These are phyloP conservation scores for Aristolochia contorta DNA, from an alignment of 164 flowering plant genomes.

Conservation along the genomic window DNA sequence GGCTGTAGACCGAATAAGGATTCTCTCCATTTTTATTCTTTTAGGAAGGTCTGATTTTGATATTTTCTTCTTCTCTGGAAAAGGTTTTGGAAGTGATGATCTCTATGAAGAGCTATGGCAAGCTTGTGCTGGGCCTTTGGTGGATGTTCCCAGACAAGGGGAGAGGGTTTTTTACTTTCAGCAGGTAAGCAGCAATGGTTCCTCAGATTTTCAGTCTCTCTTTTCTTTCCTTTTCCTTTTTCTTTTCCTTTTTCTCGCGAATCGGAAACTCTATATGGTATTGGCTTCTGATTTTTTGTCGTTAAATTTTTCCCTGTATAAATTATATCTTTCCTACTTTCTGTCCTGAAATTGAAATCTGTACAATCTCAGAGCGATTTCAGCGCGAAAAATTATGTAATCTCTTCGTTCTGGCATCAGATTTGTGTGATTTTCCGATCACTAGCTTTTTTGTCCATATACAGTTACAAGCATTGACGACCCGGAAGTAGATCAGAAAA, in stretches of 20 bases:
- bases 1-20: background rate
- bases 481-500: slow-evolving; percentile 56
- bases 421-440: background rate
- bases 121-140: slow-evolving; percentile 89
- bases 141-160: slow-evolving; percentile 50
- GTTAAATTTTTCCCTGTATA: no score
- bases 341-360: no score
- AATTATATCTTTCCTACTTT: no score
- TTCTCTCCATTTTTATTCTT: background rate
- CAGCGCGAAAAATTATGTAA: no score
- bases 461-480: slow-evolving; percentile 81
- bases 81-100: slow-evolving; percentile 22
- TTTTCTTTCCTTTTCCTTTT: slow-evolving; percentile 7
- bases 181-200: slow-evolving; percentile 36
- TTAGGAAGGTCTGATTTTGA: background rate
- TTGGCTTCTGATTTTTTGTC: no score
- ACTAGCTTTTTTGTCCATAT: slow-evolving; percentile 1
- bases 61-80: slow-evolving; percentile 1
- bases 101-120: slow-evolving; percentile 74
- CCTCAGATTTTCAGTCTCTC: background rate
- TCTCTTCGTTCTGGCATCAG: background rate
- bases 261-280: no score
- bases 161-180: slow-evolving; percentile 81
- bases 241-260: no score
- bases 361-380: no score